These are phyloP conservation scores for Candida railenensis DNA, from an alignment of 805 yeast species.

Conservation along the genomic window DNA sequence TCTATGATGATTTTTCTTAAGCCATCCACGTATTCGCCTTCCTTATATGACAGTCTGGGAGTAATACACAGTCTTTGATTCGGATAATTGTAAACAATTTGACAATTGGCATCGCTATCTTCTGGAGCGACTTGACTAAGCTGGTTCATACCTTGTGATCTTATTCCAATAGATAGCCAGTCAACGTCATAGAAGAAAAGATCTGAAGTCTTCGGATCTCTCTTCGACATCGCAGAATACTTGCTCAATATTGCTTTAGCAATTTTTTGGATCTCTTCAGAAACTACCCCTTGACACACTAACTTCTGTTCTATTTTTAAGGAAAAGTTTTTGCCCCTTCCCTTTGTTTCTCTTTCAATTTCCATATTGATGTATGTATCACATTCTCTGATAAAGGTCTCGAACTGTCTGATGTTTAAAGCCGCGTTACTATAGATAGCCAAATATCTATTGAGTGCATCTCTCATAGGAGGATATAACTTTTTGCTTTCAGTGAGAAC, in stretches of 20 bases:
- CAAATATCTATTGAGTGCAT: conserved; percentile 51
- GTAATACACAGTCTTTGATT: conserved; percentile 5
- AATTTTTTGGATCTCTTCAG: conserved; percentile 41
- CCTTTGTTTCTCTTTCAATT: conserved; percentile 16
- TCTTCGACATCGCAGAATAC: conserved; percentile 41
- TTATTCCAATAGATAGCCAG: conserved; percentile 56
- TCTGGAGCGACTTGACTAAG: background rate
- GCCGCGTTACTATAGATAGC: conserved; percentile 51
- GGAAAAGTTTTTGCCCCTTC: conserved; percentile 27
- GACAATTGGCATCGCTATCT: conserved; percentile 13
- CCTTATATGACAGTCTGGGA: conserved; percentile 23
- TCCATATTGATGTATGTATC: conserved; percentile 40
- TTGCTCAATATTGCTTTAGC: conserved; percentile 46
- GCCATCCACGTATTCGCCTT: conserved; percentile 32
- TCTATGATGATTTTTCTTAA: conserved; percentile 35
- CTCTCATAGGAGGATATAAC: conserved; percentile 49
- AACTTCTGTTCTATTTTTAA: conserved; percentile 59
- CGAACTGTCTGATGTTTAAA: conserved; percentile 54
- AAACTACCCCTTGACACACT: conserved; percentile 60
- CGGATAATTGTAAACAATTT: conserved; percentile 5
- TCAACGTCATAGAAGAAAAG: conserved; percentile 62
- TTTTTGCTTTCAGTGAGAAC: conserved; percentile 43
- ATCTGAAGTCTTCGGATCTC: conserved; percentile 50
- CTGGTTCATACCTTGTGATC: conserved; percentile 2
- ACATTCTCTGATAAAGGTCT: conserved; percentile 59